These are phyloP conservation scores for Macrolepiota dolichaula DNA, from an alignment of 768 basidiomycete species.

Conservation along the genomic window DNA sequence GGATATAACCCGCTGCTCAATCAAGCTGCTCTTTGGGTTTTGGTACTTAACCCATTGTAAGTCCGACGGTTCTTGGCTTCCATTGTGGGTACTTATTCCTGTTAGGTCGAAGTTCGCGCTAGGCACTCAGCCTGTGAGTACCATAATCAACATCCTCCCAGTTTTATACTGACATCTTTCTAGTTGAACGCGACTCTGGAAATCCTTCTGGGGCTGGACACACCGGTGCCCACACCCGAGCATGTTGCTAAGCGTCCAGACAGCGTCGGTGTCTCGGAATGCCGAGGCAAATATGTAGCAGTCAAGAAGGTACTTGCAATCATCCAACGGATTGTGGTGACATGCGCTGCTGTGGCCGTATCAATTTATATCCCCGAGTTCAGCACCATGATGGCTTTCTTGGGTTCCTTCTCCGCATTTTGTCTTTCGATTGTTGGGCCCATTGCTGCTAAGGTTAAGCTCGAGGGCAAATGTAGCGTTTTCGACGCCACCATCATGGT, in stretches of 20 bases:
- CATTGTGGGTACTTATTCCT: slow-evolving; percentile 5
- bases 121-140: slow-evolving; percentile 70
- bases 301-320: slow-evolving; percentile 40
- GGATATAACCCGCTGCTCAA: slow-evolving; percentile 75
- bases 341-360: slow-evolving; percentile 56
- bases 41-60: slow-evolving; percentile 75
- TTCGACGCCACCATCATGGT: slow-evolving; percentile 56
- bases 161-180: background rate
- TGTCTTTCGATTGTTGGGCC: slow-evolving; percentile 77
- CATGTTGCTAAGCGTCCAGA: slow-evolving; percentile 34
- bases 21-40: slow-evolving; percentile 76
- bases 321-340: slow-evolving; percentile 57
- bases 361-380: slow-evolving; percentile 82
- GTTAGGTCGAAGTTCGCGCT: slow-evolving; percentile 84
- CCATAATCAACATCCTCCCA: background rate
- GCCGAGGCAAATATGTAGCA: slow-evolving; percentile 21
- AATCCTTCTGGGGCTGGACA: slow-evolving; percentile 66
- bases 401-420: slow-evolving; percentile 86
- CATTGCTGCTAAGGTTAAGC: slow-evolving; percentile 62
- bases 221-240: slow-evolving; percentile 31
- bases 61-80: slow-evolving; percentile 22
- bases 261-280: slow-evolving; percentile 23
- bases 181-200: slow-evolving; percentile 85
- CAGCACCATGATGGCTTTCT: slow-evolving; percentile 80
- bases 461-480: slow-evolving; percentile 44